Conservation (phyloP, 208 protist genomes). For the Phytomonas francai region DNA sequence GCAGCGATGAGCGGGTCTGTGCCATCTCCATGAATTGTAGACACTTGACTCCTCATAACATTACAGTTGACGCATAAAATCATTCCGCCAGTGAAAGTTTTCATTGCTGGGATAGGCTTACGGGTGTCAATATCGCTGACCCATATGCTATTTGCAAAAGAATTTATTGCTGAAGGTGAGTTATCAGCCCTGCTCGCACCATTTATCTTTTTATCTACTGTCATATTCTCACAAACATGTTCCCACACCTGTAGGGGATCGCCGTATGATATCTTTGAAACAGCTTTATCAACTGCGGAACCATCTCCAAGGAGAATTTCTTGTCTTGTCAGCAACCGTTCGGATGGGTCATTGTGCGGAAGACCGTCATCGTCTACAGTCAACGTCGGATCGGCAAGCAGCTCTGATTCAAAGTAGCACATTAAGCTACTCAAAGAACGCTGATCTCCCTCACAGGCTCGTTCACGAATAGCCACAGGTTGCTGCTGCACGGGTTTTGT, state of each 20-base stretch:
- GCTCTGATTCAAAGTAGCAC: conserved; percentile 70
- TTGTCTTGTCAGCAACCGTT: conserved; percentile 44
- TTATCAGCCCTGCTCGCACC: not conserved
- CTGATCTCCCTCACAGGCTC: conserved; percentile 15
- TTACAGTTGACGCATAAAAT: conserved; percentile 44
- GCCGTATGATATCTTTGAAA: conserved; percentile 65
- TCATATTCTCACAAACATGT: conserved; percentile 11
- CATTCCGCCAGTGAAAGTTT: conserved; percentile 60
- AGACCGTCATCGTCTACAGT: conserved; percentile 66
- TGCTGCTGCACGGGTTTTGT: conserved; percentile 10
- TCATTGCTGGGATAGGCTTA: conserved; percentile 66
- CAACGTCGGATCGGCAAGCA: conserved; percentile 41
- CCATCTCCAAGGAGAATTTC: conserved; percentile 23
- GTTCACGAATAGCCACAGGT: conserved; percentile 41
- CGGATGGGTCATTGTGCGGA: conserved; percentile 50
- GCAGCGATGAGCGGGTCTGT: conserved; percentile 70
- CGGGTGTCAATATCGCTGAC: conserved; percentile 53
- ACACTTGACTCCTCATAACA: conserved; percentile 52
- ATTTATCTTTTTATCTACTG: conserved; percentile 5
- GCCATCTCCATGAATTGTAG: conserved; percentile 54
- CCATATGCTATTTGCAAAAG: conserved; percentile 50
- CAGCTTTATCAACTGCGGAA: conserved; percentile 27
- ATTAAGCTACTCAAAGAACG: conserved; percentile 34
- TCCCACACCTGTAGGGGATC: conserved; percentile 84
- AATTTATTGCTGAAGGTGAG: conserved; percentile 9